Percentiles rank a stretch among this genome's conserved stretches.
phyloP scores from a whole-genome alignment of 2,329 filamentous ascomycete species.

The Xylariaceae sp. region DNA sequence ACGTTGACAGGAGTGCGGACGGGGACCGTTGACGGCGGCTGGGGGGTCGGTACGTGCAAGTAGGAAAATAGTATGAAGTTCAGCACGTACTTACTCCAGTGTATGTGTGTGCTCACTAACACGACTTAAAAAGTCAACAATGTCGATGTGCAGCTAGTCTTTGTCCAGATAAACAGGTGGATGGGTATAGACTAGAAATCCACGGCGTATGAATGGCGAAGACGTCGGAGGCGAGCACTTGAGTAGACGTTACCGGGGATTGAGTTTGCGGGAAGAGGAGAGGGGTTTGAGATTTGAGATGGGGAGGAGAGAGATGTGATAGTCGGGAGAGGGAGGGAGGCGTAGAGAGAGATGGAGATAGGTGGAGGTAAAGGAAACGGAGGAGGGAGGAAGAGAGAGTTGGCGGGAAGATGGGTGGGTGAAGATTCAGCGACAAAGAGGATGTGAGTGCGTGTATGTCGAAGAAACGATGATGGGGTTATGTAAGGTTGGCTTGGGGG shows the following conservation, averaged over 20 bases:
- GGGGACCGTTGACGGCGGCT: slow-evolving; percentile 15
- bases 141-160: slow-evolving; percentile 5
- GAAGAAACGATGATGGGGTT: slow-evolving; percentile 30
- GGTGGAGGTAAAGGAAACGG: slow-evolving; percentile 12
- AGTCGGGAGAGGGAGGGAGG: slow-evolving; percentile 14
- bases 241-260: slow-evolving; percentile 14
- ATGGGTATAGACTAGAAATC: slow-evolving; percentile 18
- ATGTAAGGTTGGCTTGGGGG: slow-evolving; percentile 24
- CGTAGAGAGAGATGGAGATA: slow-evolving; percentile 13
- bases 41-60: slow-evolving; percentile 5
- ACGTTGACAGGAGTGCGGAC: slow-evolving; percentile 4
- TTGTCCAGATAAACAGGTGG: slow-evolving; percentile 19
- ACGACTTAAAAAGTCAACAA: slow-evolving; percentile 2
- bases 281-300: slow-evolving; percentile 16
- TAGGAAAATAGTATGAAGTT: not conserved
- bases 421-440: slow-evolving; percentile 24
- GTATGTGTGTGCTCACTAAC: slow-evolving; percentile 2
- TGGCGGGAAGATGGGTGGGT: slow-evolving; percentile 21
- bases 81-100: slow-evolving; percentile 16
- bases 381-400: slow-evolving; percentile 16
- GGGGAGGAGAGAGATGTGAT: slow-evolving; percentile 17
- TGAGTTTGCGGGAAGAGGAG: slow-evolving; percentile 20
- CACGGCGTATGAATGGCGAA: slow-evolving; percentile 21
- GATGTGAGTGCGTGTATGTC: slow-evolving; percentile 20
- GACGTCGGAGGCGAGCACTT: slow-evolving; percentile 8